phyloP scores from a whole-genome alignment of 768 basidiomycete genomes.

The Hygrophoropsis aurantiaca region DNA sequence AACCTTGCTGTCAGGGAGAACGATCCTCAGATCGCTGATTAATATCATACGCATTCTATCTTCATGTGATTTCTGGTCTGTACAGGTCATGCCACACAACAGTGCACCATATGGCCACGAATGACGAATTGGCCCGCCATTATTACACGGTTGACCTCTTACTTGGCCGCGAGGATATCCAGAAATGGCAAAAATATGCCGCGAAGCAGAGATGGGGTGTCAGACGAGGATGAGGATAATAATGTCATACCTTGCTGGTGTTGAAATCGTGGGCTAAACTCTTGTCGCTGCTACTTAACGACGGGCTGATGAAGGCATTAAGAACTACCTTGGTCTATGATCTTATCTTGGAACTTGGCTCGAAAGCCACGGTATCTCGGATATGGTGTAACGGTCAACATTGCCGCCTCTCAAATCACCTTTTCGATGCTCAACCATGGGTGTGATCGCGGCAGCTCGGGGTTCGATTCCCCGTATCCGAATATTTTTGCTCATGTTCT shows the following conservation, averaged over 20 bases:
- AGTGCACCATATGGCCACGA: slow-evolving; percentile 49
- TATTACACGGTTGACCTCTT: slow-evolving; percentile 53
- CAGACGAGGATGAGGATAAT: background rate
- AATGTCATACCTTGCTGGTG: background rate
- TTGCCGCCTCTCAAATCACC: slow-evolving; percentile 69
- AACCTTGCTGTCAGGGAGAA: background rate
- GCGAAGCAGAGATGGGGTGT: slow-evolving; percentile 24
- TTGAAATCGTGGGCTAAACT: background rate
- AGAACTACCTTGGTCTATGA: no score
- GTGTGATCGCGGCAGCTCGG: slow-evolving; percentile 38
- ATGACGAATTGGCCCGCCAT: slow-evolving; percentile 49
- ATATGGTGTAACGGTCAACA: slow-evolving; percentile 70
- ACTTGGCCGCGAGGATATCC: slow-evolving; percentile 52
- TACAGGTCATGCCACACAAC: slow-evolving; percentile 50
- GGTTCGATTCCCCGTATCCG: slow-evolving; percentile 32
- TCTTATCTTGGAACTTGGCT: no score
- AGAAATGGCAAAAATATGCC: slow-evolving; percentile 56
- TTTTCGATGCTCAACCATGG: no score
- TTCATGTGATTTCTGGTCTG: background rate
- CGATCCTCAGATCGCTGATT: background rate
- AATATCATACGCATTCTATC: background rate
- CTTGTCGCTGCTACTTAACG: background rate
- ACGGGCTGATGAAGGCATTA: no score
- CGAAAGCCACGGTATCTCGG: slow-evolving; percentile 22
- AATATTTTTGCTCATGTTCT: background rate